These are phyloP conservation scores for Aspergillus saccharolyticus DNA, from an alignment of 495 filamentous ascomycete genomes.

Conservation along the genomic window DNA sequence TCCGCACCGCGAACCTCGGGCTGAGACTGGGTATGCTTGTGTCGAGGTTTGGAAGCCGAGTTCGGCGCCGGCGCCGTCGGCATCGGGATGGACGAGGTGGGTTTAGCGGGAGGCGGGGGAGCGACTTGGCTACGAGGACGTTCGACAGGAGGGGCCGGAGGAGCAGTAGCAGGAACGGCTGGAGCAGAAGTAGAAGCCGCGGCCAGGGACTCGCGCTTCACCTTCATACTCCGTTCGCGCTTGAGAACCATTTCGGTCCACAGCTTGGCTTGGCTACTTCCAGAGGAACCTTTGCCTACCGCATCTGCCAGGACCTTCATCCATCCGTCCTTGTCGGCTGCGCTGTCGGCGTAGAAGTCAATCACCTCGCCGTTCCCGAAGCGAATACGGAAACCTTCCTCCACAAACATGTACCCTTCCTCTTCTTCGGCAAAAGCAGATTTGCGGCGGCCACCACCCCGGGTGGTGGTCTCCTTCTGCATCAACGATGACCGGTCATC, in stretches of 20 bases:
- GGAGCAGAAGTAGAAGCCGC: slow-evolving; percentile 11
- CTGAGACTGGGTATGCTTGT: slow-evolving; percentile 43
- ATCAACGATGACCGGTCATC: slow-evolving; percentile 83
- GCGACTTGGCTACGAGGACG: neutral
- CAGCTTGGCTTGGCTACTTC: slow-evolving; percentile 39
- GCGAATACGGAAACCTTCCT: slow-evolving; percentile 96
- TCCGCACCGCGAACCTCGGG: slow-evolving; percentile 37
- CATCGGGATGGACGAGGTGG: slow-evolving; percentile 20
- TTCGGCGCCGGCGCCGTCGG: slow-evolving; percentile 28
- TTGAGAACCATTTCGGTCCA: slow-evolving; percentile 87
- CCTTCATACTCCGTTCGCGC: slow-evolving; percentile 35
- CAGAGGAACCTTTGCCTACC: slow-evolving; percentile 62
- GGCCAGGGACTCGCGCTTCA: slow-evolving; percentile 29
- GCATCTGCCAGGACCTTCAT: slow-evolving; percentile 85
- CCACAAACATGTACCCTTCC: slow-evolving; percentile 99
- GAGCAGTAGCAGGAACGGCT: slow-evolving; percentile 12
- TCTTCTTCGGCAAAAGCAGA: slow-evolving; percentile 97
- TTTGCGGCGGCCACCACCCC: slow-evolving; percentile 73
- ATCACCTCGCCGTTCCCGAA: slow-evolving; percentile 98
- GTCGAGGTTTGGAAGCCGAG: slow-evolving; percentile 29
- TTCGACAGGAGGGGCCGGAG: slow-evolving; percentile 26
- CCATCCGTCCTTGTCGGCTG: slow-evolving; percentile 84
- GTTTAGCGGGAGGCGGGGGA: slow-evolving; percentile 22
- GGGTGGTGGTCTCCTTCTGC: slow-evolving; percentile 69
- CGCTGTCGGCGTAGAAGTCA: slow-evolving; percentile 93